A percentile compares a stretch with the other conserved stretches of the same genome.
phyloP scores from a whole-genome alignment of 2,329 filamentous ascomycete genomes.

The Epichloe baconii region DNA sequence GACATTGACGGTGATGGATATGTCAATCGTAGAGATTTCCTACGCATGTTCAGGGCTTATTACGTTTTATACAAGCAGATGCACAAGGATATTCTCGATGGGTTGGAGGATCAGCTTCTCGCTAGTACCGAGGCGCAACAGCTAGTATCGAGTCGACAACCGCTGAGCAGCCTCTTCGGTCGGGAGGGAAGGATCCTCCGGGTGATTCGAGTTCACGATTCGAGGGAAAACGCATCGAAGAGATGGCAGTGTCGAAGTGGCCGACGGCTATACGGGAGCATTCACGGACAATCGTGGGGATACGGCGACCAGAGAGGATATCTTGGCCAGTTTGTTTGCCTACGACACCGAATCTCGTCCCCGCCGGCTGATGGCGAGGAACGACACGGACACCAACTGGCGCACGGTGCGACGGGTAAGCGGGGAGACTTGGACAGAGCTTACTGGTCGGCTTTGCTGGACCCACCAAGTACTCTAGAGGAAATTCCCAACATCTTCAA shows the following conservation, averaged over 20 bases:
- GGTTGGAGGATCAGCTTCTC: conserved; percentile 64
- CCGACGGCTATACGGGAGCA: conserved; percentile 42
- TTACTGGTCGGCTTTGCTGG: conserved; percentile 31
- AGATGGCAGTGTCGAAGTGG: conserved; percentile 52
- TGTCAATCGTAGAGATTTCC: conserved; percentile 73
- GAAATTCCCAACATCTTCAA: conserved; percentile 29
- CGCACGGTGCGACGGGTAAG: conserved; percentile 19
- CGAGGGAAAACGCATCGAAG: conserved; percentile 47
- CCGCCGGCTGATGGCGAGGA: conserved; percentile 16
- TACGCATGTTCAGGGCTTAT: conserved; percentile 85
- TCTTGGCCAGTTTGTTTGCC: conserved; percentile 42
- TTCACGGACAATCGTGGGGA: conserved; percentile 49
- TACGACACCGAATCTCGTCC: conserved; percentile 19
- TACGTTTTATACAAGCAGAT: conserved; percentile 85
- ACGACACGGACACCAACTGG: conserved; percentile 23
- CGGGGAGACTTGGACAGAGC: conserved; percentile 21
- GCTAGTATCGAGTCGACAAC: conserved; percentile 60
- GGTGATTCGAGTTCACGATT: conserved; percentile 43
- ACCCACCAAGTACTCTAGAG: conserved; percentile 31
- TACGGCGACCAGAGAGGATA: conserved; percentile 44
- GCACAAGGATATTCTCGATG: conserved; percentile 69
- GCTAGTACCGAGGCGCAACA: conserved; percentile 65
- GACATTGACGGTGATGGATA: conserved; percentile 83
- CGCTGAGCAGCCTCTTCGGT: conserved; percentile 61
- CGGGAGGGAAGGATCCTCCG: conserved; percentile 53